Conservation (phyloP, 495 filamentous ascomycete species). For the Podospora comata region DNA sequence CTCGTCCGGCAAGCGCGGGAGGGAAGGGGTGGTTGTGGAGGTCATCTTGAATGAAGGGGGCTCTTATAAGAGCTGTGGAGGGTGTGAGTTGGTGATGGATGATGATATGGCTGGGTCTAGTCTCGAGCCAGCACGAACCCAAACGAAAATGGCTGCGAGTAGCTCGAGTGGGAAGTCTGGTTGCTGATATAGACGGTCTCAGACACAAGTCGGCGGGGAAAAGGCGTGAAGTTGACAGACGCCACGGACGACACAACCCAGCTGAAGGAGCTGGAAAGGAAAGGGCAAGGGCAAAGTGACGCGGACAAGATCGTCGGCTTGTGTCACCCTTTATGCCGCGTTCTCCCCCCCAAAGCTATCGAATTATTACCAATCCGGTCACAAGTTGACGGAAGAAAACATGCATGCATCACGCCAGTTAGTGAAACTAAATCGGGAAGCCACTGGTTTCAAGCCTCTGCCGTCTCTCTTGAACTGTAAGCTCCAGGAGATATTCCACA, state of each 20-base stretch:
- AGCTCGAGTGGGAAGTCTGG: neutral
- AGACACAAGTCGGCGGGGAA: constrained; percentile 5
- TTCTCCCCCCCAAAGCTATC: neutral
- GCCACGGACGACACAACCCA: neutral
- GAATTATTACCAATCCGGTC: neutral
- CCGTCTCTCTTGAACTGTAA: neutral
- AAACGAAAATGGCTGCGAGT: neutral
- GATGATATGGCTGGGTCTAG: neutral
- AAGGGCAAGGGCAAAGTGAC: neutral
- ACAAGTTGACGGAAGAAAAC: neutral
- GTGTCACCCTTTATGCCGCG: neutral
- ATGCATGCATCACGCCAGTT: neutral
- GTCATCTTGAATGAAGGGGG: neutral
- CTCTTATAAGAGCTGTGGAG: neutral
- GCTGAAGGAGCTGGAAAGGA: neutral
- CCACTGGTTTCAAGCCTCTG: neutral
- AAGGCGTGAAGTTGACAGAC: neutral
- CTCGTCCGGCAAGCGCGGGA: neutral
- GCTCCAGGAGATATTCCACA: neutral
- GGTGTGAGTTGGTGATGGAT: neutral
- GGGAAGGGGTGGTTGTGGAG: constrained; percentile 16
- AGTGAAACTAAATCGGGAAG: neutral
- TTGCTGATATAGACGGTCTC: neutral
- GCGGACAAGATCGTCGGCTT: neutral
- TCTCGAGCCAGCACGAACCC: neutral